Percentiles rank a stretch among this genome's conserved stretches.
phyloP scores from a whole-genome alignment of 208 protist genomes.

The Lotmaria passim region DNA sequence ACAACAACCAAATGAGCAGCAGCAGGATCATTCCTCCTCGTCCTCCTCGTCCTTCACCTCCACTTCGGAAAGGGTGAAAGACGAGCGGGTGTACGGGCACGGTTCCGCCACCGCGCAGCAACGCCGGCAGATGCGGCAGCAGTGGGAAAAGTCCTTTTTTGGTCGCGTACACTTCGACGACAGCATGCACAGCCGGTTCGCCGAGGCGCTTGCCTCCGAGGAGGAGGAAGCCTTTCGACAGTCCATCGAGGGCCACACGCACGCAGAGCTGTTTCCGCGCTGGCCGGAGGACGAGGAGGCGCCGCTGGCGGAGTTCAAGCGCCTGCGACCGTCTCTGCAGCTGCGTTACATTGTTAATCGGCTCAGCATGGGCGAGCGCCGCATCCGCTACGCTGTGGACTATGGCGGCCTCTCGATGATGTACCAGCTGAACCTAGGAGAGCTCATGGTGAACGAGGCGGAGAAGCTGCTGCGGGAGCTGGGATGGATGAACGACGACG shows the following conservation, averaged over 20 bases:
- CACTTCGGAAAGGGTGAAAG: constrained; percentile 13
- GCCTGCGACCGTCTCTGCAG: constrained; percentile 55
- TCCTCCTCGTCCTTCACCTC: constrained; percentile 20
- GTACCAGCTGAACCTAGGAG: constrained; percentile 83
- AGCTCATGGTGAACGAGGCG: constrained; percentile 78
- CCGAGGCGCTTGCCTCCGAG: constrained; percentile 54
- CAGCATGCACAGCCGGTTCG: constrained; percentile 81
- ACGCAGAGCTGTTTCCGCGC: constrained; percentile 55
- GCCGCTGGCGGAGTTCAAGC: constrained; percentile 58
- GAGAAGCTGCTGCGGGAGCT: constrained; percentile 68
- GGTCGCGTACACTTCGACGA: constrained; percentile 80
- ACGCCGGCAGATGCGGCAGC: constrained; percentile 52
- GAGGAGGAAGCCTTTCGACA: constrained; percentile 35
- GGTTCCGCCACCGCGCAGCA: constrained; percentile 64
- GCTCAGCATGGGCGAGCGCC: constrained; percentile 80
- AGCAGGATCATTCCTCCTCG: constrained; percentile 3
- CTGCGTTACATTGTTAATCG: constrained; percentile 77
- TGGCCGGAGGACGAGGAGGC: constrained; percentile 81
- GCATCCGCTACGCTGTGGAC: constrained; percentile 72
- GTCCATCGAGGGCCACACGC: constrained; percentile 26
- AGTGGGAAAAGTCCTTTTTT: constrained; percentile 91
- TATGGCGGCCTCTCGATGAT: constrained; percentile 88
- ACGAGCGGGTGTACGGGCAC: constrained; percentile 27
- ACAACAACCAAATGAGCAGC: neutral
- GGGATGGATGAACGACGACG: constrained; percentile 77